These are phyloP conservation scores for Misopates orontium DNA, from an alignment of 257 asterid genomes.

Conservation along the genomic window DNA sequence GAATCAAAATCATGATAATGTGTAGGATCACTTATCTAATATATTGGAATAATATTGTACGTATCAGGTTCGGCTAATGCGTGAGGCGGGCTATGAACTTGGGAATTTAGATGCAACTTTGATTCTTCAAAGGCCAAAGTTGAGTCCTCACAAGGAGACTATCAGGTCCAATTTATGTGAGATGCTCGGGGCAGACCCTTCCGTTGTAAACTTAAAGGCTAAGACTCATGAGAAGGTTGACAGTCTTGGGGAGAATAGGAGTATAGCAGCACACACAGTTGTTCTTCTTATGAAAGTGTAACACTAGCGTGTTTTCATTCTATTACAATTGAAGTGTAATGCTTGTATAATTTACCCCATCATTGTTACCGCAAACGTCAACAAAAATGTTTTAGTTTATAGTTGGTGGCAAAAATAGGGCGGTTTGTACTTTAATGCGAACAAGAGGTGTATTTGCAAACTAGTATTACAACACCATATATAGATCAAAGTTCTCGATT, in stretches of 20 bases:
- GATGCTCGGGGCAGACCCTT: conserved; percentile 81
- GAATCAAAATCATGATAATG: too few species aligned
- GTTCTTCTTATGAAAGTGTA: conserved; percentile 80
- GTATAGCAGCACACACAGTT: conserved; percentile 93
- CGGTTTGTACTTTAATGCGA: not conserved
- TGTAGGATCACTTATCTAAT: conserved; percentile 19
- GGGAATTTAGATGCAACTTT: conserved; percentile 89
- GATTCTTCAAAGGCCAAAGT: conserved; percentile 89
- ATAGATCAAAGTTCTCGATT: too few species aligned
- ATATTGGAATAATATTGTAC: conserved; percentile 17
- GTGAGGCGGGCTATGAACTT: conserved; percentile 85
- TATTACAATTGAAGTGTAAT: not conserved
- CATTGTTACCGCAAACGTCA: not conserved
- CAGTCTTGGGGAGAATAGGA: conserved; percentile 95
- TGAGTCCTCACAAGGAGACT: conserved; percentile 92
- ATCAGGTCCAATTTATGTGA: conserved; percentile 72
- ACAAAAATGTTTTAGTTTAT: not conserved
- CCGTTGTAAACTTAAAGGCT: conserved; percentile 84
- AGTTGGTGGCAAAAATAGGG: not conserved
- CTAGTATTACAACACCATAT: too few species aligned
- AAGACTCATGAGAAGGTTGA: conserved; percentile 98
- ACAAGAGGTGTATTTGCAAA: too few species aligned
- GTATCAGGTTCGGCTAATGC: conserved; percentile 87
- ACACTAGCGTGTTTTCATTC: not conserved
- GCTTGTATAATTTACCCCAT: not conserved